Conservation (phyloP, 1,284 basidiomycete species). For the Sanghuangporus baumii region DNA sequence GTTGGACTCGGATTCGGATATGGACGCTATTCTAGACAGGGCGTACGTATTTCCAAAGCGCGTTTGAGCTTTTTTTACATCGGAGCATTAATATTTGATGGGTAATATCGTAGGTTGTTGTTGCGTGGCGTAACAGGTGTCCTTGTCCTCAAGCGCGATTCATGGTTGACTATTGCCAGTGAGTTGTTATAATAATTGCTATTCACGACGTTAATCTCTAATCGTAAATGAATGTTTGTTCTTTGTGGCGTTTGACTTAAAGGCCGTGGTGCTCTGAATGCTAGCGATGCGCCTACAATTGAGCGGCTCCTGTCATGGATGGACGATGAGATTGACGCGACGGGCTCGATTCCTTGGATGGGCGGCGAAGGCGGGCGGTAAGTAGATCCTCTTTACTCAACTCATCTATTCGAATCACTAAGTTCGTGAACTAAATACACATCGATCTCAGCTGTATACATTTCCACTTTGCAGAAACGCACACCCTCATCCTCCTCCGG, state of each 20-base stretch:
- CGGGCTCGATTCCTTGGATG: slow-evolving; percentile 12
- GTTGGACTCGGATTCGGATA: background rate
- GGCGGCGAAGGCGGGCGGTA: slow-evolving; percentile 10
- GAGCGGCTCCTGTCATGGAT: slow-evolving; percentile 8
- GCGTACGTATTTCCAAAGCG: slow-evolving; percentile 9
- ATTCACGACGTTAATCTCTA: background rate
- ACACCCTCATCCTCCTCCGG: slow-evolving; percentile 13
- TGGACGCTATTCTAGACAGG: slow-evolving; percentile 14
- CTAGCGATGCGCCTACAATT: slow-evolving; percentile 6
- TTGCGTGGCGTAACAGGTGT: slow-evolving; percentile 10
- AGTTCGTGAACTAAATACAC: background rate
- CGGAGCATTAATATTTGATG: background rate
- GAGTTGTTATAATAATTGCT: background rate
- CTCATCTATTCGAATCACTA: background rate
- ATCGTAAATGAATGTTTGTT: background rate
- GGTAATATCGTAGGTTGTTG: background rate
- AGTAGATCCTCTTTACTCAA: background rate
- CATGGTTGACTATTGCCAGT: slow-evolving; percentile 17
- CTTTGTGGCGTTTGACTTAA: background rate
- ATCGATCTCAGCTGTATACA: slow-evolving; percentile 8
- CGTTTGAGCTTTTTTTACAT: background rate
- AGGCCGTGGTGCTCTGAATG: slow-evolving; percentile 12
- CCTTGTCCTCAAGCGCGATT: slow-evolving; percentile 12
- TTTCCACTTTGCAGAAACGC: slow-evolving; percentile 12
- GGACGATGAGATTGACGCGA: slow-evolving; percentile 1